Conservation (phyloP, 768 basidiomycete genomes). For the Tulasnella sp. region DNA sequence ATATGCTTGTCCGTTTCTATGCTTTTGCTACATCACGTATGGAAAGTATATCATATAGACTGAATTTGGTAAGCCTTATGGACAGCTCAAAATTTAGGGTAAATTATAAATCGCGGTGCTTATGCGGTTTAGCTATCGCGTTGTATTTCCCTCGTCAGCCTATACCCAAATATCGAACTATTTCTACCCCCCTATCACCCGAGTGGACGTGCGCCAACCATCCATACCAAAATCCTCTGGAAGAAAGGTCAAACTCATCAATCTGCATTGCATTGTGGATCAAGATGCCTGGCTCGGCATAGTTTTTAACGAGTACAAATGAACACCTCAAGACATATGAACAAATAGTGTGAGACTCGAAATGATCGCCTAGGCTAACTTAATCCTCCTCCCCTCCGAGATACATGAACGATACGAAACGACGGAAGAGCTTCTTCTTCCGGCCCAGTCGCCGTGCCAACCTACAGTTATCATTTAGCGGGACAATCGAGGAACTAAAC, state of each 20-base stretch:
- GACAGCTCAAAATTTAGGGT: conserved; percentile 26
- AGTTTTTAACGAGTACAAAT: too few relatives aligned
- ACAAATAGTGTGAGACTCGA: not conserved
- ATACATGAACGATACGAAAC: conserved; percentile 71
- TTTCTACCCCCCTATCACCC: too few relatives aligned
- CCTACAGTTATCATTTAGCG: conserved; percentile 22
- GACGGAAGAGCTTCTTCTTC: conserved; percentile 47
- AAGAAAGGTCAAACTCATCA: too few relatives aligned
- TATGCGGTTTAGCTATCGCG: not conserved
- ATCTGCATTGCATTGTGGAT: too few relatives aligned
- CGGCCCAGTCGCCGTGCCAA: conserved; percentile 51
- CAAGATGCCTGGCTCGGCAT: too few relatives aligned
- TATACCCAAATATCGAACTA: not conserved
- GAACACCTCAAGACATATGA: not conserved
- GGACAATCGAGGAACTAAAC: not conserved
- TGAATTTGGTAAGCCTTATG: too few relatives aligned
- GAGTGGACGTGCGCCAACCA: too few relatives aligned
- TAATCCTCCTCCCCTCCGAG: conserved; percentile 35
- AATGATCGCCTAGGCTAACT: not conserved
- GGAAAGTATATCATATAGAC: too few relatives aligned
- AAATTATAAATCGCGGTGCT: too few relatives aligned
- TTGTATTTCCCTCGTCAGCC: not conserved
- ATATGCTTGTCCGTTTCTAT: too few relatives aligned
- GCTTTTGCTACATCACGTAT: too few relatives aligned
- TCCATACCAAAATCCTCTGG: too few relatives aligned